These are phyloP conservation scores for Juncus effusus DNA, from an alignment of 176 grass and related monocot species.

Conservation along the genomic window DNA sequence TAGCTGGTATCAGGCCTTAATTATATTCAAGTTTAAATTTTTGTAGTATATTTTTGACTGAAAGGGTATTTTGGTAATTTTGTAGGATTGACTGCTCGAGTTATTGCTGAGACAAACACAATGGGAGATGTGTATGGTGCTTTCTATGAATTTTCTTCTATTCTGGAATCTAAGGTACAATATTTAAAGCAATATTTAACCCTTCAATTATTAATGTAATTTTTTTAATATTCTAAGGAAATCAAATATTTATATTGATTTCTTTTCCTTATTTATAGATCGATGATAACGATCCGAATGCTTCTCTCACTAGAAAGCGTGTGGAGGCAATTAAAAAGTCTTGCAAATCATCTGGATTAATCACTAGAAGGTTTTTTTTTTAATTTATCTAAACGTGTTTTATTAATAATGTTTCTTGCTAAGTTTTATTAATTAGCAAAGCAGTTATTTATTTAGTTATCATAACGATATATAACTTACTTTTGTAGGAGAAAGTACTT, in stretches of 20 bases:
- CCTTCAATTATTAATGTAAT: not conserved
- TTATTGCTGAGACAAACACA: constrained; percentile 66
- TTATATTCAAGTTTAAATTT: too few species aligned
- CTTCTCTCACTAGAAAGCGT: constrained; percentile 47
- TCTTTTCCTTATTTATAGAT: constrained; percentile 28
- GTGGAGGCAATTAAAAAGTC: constrained; percentile 58
- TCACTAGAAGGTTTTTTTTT: constrained; percentile 61
- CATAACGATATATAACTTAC: not conserved
- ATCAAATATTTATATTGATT: not conserved
- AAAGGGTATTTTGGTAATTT: constrained; percentile 14
- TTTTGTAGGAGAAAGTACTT: constrained; percentile 48
- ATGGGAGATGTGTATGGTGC: constrained; percentile 75
- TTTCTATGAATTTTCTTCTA: constrained; percentile 76
- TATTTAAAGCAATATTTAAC: constrained; percentile 23
- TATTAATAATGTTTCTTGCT: constrained; percentile 7
- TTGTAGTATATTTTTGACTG: constrained; percentile 5
- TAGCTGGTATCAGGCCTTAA: too few species aligned
- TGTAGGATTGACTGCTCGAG: constrained; percentile 68
- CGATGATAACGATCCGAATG: constrained; percentile 58
- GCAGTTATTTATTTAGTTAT: not conserved
- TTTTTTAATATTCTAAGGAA: not conserved
- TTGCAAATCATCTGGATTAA: constrained; percentile 57
- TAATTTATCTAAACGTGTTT: constrained; percentile 18
- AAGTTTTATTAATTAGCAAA: not conserved
- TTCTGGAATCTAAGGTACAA: constrained; percentile 77